Percentiles rank a stretch among this genome's conserved stretches.
Evolutionary conservation across 306 rosid species (phyloP).

Genomic region (Quercus agrifolia): DNA sequence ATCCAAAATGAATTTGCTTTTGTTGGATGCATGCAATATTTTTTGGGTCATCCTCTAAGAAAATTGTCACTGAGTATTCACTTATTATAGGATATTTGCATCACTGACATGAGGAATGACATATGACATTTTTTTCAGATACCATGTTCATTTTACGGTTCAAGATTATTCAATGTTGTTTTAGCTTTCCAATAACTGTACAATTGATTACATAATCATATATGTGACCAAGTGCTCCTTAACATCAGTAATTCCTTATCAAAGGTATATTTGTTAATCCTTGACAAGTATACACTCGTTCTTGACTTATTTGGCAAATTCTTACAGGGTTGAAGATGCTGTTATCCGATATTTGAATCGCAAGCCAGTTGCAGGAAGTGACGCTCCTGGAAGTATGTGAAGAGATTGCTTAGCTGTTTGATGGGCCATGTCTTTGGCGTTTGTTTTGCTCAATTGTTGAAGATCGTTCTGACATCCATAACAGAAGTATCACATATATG

Average conservation of each 20-base stretch:
- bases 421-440: not conserved
- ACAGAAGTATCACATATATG: slow-evolving; percentile 15
- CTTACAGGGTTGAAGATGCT: slow-evolving; percentile 97
- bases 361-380: slow-evolving; percentile 75
- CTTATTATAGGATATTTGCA: not conserved
- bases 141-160: not conserved
- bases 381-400: slow-evolving; percentile 87
- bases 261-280: not conserved
- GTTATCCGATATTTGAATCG: slow-evolving; percentile 93
- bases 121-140: not conserved
- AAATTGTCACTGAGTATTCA: not conserved
- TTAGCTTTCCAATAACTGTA: not conserved
- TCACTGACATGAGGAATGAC: not conserved
- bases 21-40: not conserved
- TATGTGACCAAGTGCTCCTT: not conserved
- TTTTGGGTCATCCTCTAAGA: not conserved
- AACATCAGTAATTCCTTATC: not conserved
- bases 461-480: not conserved
- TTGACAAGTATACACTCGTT: not conserved
- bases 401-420: slow-evolving; percentile 20
- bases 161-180: not conserved
- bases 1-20: not conserved
- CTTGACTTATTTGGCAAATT: slow-evolving; percentile 23
- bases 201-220: not conserved
- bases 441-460: slow-evolving; percentile 18